These are phyloP conservation scores for Yarrowia sp. DNA, from an alignment of 805 yeast species.

Conservation along the genomic window DNA sequence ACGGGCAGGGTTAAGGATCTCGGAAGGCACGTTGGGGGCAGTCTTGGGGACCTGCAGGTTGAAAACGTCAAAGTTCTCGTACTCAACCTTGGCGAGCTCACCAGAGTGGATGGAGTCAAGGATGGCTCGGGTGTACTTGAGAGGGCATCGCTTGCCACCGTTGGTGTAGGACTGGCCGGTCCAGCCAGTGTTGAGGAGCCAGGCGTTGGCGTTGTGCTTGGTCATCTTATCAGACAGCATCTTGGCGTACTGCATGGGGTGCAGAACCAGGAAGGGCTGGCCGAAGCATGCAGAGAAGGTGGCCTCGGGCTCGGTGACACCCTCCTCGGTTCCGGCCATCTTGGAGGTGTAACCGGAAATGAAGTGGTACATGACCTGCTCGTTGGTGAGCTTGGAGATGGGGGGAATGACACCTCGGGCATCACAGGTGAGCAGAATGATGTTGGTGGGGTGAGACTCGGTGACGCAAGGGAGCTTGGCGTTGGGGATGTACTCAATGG, in stretches of 20 bases:
- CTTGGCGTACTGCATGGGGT: constrained; percentile 96
- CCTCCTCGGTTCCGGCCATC: constrained; percentile 99
- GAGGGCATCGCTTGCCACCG: constrained; percentile 97
- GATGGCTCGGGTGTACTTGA: constrained; percentile 93
- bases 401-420: constrained; percentile 98
- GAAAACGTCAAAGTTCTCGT: constrained; percentile 80
- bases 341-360: constrained; percentile 97
- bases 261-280: constrained; percentile 96
- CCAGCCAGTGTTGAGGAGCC: constrained; percentile 99
- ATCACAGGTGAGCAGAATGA: constrained; percentile 90
- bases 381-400: constrained; percentile 85
- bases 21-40: constrained; percentile 77
- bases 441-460: constrained; percentile 85
- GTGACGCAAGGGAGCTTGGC: constrained; percentile 95
- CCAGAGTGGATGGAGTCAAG: constrained; percentile 80
- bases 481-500: constrained; percentile 93
- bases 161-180: constrained; percentile 86
- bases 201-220: constrained; percentile 84
- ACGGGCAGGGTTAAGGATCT: constrained; percentile 79
- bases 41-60: constrained; percentile 82
- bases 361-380: constrained; percentile 97
- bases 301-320: constrained; percentile 97
- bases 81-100: constrained; percentile 71
- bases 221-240: constrained; percentile 92
- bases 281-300: constrained; percentile 98